Evolutionary conservation across 768 basidiomycete species (phyloP).

Genomic region (Collybiopsis luxurians): DNA sequence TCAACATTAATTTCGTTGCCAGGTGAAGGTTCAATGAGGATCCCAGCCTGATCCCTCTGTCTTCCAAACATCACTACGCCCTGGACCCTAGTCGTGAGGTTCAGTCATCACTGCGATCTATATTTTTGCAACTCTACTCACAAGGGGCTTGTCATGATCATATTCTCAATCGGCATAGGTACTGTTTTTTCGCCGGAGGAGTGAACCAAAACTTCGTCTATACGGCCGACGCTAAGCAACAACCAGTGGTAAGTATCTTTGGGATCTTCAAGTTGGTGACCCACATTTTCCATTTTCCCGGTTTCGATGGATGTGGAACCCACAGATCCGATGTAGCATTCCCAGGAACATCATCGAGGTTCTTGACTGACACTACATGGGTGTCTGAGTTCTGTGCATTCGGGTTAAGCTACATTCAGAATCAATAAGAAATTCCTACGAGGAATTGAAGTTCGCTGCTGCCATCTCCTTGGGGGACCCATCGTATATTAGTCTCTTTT

Average conservation of each 20-base stretch:
- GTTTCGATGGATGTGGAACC: constrained; percentile 38
- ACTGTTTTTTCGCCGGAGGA: constrained; percentile 28
- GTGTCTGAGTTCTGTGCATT: constrained; percentile 11
- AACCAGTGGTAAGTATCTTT: constrained; percentile 11
- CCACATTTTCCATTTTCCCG: constrained; percentile 27
- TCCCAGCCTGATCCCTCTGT: constrained; percentile 27
- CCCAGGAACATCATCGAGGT: constrained; percentile 32
- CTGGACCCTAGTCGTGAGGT: constrained; percentile 17
- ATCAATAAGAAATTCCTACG: background rate
- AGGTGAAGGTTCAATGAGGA: constrained; percentile 26
- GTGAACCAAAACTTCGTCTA: constrained; percentile 26
- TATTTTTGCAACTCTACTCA: constrained; percentile 9
- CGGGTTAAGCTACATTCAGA: background rate
- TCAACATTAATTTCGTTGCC: constrained; percentile 25
- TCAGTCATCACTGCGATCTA: background rate
- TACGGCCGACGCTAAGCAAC: constrained; percentile 36
- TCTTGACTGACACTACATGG: constrained; percentile 19
- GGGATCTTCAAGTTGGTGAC: constrained; percentile 8
- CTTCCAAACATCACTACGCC: constrained; percentile 44
- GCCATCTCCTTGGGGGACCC: constrained; percentile 10
- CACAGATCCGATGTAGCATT: constrained; percentile 45
- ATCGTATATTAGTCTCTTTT: background rate
- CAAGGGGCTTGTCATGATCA: constrained; percentile 19
- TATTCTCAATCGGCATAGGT: constrained; percentile 25
- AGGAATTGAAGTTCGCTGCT: constrained; percentile 5